Evolutionary conservation across 371 early-diverging fungal genomes (phyloP), one percentile per base, ranked within the genome.

Genomic region (Fennellomyces sp.): DNA sequence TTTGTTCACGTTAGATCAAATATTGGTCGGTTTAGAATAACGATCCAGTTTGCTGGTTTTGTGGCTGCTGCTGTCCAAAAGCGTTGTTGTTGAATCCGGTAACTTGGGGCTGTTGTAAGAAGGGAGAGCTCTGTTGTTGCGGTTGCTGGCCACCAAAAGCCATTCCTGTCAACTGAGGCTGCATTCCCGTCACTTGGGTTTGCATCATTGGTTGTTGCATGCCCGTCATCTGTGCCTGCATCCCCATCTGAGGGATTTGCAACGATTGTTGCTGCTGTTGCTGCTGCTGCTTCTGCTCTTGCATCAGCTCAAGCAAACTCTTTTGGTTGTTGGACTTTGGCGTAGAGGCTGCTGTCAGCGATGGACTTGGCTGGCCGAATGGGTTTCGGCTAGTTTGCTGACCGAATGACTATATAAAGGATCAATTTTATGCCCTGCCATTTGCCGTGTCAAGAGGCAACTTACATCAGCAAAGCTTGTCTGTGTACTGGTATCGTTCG

Each of bases 351-450:
- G 45, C 45, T 45, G 4, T 33, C 33, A 45, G n/a, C 0, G 45
- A 45, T 23, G 45, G 45, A 19, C 52, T 54, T 2, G 58, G 30
- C 28, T 71, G 76, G n/a, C 77, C 77, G 55, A 77, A 77, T 10
- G 78, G 78, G 29, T 77, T 77, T 21, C 65, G 68, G 51, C 54
- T 75, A 15, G 73, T 41, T 52, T 70, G 73, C 25, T 65, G 68
- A 26, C 60, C 66, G 58, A 76, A 69, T 13, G 76, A 41, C 55
- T 60, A 50, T 23, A 55, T 23, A 39, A 36, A 10, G 26, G 17
- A 8, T n/a, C n/a, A n/a, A n/a, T n/a, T n/a, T n/a, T n/a, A n/a
- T n/a, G n/a, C n/a, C n/a, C 19, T 52, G 33, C 15, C 27, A 8
- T 25, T 48, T 23, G 25, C 13, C 25, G 17, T 5, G 4, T 28